Conservation (phyloP, 352 stramenopile genomes). For the Achlya hypogyna region DNA sequence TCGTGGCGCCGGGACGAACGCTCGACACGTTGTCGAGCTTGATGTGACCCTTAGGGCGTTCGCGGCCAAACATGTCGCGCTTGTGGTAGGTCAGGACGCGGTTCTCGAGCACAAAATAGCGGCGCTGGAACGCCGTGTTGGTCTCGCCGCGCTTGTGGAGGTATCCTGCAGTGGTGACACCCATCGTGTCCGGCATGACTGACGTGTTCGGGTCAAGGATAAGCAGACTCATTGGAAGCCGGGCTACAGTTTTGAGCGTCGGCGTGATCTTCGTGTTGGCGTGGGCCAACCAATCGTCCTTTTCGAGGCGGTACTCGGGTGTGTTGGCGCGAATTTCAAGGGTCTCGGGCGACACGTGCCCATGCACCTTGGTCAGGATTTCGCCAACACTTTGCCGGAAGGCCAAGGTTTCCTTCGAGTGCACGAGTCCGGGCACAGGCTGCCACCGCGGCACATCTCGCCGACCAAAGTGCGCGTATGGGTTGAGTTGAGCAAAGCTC, state of each 20-base stretch:
- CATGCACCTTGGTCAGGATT: conserved; percentile 65
- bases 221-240: conserved; percentile 62
- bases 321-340: conserved; percentile 84
- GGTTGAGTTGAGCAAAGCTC: conserved; percentile 11
- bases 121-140: conserved; percentile 71
- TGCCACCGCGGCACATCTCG: conserved; percentile 44
- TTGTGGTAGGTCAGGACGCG: conserved; percentile 72
- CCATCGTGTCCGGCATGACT: conserved; percentile 26
- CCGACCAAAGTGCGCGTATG: conserved; percentile 14
- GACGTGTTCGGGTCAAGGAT: conserved; percentile 55
- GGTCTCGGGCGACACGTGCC: conserved; percentile 71
- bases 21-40: conserved; percentile 74
- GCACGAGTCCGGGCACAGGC: conserved; percentile 54
- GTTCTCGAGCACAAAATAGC: conserved; percentile 79
- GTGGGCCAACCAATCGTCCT: conserved; percentile 81
- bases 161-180: conserved; percentile 44
- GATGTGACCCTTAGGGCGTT: conserved; percentile 66
- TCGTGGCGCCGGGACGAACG: conserved; percentile 45
- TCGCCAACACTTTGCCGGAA: conserved; percentile 65
- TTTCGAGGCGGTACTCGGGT: conserved; percentile 77
- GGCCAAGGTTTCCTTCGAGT: conserved; percentile 77
- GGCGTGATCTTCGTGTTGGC: conserved; percentile 64
- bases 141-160: conserved; percentile 76
- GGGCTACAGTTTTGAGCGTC: conserved; percentile 70
- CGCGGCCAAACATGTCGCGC: conserved; percentile 49